Conservation (phyloP, 2,329 filamentous ascomycete genomes). For the Fusarium sp. region DNA sequence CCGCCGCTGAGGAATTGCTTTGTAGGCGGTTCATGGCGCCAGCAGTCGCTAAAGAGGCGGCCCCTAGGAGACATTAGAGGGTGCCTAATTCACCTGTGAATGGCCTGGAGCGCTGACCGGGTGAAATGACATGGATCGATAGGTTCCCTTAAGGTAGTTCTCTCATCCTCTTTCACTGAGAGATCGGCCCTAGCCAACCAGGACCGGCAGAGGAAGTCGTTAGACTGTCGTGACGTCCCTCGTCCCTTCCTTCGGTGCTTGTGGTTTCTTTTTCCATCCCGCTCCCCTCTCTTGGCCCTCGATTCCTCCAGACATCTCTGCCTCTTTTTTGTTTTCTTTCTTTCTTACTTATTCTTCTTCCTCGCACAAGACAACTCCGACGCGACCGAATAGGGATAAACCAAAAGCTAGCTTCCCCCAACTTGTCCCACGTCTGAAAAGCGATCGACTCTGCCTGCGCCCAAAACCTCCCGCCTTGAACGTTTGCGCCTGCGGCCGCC, state of each 20-base stretch:
- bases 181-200: constrained; percentile 30
- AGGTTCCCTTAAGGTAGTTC: not conserved
- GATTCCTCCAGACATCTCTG: constrained; percentile 10
- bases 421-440: constrained; percentile 21
- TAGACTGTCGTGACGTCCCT: constrained; percentile 32
- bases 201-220: constrained; percentile 1
- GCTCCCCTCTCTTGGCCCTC: constrained; percentile 26
- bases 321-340: constrained; percentile 15
- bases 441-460: constrained; percentile 11
- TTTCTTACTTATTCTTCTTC: constrained; percentile 4
- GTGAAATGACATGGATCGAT: not conserved
- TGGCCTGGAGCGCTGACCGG: constrained; percentile 5
- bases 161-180: not conserved
- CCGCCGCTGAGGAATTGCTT: not conserved
- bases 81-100: constrained; percentile 26
- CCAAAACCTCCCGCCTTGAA: constrained; percentile 11
- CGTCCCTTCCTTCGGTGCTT: constrained; percentile 29
- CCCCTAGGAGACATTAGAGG: constrained; percentile 4
- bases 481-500: constrained; percentile 29
- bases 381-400: constrained; percentile 19
- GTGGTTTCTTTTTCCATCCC: constrained; percentile 36
- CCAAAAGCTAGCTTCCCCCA: constrained; percentile 7
- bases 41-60: constrained; percentile 1
- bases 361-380: constrained; percentile 5
- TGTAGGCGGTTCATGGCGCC: constrained; percentile 21